Base-by-base conservation (phyloP, 495 filamentous ascomycete genomes). In the Podospora australis region DNA sequence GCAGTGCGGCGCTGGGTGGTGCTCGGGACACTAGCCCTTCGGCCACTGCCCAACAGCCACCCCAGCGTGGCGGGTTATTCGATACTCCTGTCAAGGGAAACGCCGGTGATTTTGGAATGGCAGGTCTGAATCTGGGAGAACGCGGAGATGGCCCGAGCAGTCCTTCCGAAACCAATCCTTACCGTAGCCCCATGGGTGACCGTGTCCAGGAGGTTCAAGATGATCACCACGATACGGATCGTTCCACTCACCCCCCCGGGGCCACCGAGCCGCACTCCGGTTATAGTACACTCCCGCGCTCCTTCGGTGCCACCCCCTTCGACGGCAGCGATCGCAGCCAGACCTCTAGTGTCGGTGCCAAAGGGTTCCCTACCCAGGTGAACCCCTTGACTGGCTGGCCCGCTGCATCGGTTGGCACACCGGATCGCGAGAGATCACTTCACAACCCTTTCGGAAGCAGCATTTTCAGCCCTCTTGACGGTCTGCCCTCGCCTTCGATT, bases 121-220 rank as follows among this genome's bases (percentile, higher is more conserved):
- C 86, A 6, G 86, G 84, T 24, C 78, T 88, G 40, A 55, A 80
- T 74, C 38, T 86, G 74, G 64, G 85, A 73, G 43, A 83, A 46
- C 55, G 59, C 72, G 55, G 45, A 14, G 59, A 66, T 53, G 56
- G 77, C 71, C 36, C 78, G 55, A 48, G 86, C 51, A 97, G 94
- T 59, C 94, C 92, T 28, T 92, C 91, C 0, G 89, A 95, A 51
- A 97, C 92, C 1, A 98, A 98, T 64, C 94, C 92, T n/a, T 98
- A 90, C 59, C 86, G 87, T 54, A 97, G 91, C 64, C 94, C 92
- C 7, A 81, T 52, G 25, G 55, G 43, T 7, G 57, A 63, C 10
- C 59, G 86, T n/a, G 84, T 79, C n/a, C 86, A 90, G 14, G 80
- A 81, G 25, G 73, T 73, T 0, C 82, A 89, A 20, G 73, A 77